A percentile compares a stretch with the other conserved stretches of the same genome.
phyloP scores from a whole-genome alignment of 441 rosid genomes.

The Euphorbia celastroides region DNA sequence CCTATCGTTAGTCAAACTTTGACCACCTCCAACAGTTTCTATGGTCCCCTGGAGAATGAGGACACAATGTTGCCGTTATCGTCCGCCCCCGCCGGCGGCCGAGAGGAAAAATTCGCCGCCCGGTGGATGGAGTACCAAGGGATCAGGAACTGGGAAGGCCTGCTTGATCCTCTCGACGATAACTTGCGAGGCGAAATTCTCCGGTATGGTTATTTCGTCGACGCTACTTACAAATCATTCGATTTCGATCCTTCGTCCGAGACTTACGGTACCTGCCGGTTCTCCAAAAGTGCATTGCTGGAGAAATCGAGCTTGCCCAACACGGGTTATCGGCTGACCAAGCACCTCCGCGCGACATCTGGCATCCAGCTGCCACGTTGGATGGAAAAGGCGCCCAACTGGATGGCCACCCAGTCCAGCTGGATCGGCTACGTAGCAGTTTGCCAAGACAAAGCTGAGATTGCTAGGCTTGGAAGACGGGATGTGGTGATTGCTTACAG shows the following conservation, averaged over 20 bases:
- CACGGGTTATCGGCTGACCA: slow-evolving; percentile 56
- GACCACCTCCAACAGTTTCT: slow-evolving; percentile 36
- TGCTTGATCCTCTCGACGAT: slow-evolving; percentile 65
- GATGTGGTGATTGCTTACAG: slow-evolving; percentile 67
- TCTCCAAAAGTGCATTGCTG: slow-evolving; percentile 42
- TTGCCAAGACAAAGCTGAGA: slow-evolving; percentile 59
- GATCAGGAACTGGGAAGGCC: slow-evolving; percentile 56
- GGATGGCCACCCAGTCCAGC: slow-evolving; percentile 57
- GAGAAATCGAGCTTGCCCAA: slow-evolving; percentile 39
- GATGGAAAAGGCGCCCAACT: slow-evolving; percentile 48
- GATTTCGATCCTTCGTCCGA: slow-evolving; percentile 69
- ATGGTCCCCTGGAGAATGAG: slow-evolving; percentile 23
- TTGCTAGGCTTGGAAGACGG: slow-evolving; percentile 66
- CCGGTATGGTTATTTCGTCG: slow-evolving; percentile 68
- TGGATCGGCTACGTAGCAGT: slow-evolving; percentile 92
- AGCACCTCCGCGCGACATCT: slow-evolving; percentile 55
- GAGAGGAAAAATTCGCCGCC: slow-evolving; percentile 37
- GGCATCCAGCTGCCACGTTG: slow-evolving; percentile 62
- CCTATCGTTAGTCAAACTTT: slow-evolving; percentile 21
- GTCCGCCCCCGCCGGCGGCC: slow-evolving; percentile 21
- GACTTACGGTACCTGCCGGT: slow-evolving; percentile 46
- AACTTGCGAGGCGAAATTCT: slow-evolving; percentile 57
- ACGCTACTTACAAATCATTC: slow-evolving; percentile 58
- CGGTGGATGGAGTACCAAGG: slow-evolving; percentile 63
- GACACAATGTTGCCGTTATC: slow-evolving; percentile 9